Percentiles rank a stretch among this genome's conserved stretches.
Evolutionary conservation across 1,284 basidiomycete genomes (phyloP).

Genomic region (Cerrena zonata): DNA sequence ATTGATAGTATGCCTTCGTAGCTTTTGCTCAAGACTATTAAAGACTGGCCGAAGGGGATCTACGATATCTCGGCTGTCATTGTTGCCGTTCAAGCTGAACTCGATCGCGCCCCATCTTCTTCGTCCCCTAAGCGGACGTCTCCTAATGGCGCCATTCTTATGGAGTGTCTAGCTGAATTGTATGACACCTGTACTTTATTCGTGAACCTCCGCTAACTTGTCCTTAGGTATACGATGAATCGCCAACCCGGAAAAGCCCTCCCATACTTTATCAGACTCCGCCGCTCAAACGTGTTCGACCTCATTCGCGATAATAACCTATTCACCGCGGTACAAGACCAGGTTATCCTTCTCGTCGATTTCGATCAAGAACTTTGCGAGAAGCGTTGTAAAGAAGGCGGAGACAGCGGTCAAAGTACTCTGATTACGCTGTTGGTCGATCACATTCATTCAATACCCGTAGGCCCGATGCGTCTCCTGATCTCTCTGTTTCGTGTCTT

Average conservation of each 20-base stretch:
- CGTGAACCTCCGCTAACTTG: background rate
- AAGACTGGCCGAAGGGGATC: conserved; percentile 85
- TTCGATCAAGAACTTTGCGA: conserved; percentile 87
- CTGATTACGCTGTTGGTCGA: conserved; percentile 88
- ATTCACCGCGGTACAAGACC: conserved; percentile 92
- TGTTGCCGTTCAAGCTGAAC: conserved; percentile 77
- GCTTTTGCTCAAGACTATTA: conserved; percentile 75
- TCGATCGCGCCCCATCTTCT: conserved; percentile 57
- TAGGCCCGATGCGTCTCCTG: too few relatives aligned
- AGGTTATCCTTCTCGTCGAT: conserved; percentile 85
- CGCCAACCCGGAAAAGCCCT: conserved; percentile 92
- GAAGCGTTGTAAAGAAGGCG: conserved; percentile 43
- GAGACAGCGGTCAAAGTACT: conserved; percentile 42
- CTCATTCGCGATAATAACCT: conserved; percentile 92
- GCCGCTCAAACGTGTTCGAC: conserved; percentile 87
- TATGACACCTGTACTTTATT: conserved; percentile 31
- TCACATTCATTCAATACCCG: conserved; percentile 93
- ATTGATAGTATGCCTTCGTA: conserved; percentile 25
- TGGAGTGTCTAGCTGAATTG: conserved; percentile 92
- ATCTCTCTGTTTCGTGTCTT: too few relatives aligned
- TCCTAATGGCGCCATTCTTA: conserved; percentile 53
- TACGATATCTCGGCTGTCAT: conserved; percentile 87
- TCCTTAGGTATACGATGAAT: conserved; percentile 69
- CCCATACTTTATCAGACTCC: conserved; percentile 81
- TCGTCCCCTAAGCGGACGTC: conserved; percentile 32